A percentile compares a stretch with the other conserved stretches of the same genome.
Conservation (phyloP, 2,329 filamentous ascomycete species). For the Aspergillus latus region DNA sequence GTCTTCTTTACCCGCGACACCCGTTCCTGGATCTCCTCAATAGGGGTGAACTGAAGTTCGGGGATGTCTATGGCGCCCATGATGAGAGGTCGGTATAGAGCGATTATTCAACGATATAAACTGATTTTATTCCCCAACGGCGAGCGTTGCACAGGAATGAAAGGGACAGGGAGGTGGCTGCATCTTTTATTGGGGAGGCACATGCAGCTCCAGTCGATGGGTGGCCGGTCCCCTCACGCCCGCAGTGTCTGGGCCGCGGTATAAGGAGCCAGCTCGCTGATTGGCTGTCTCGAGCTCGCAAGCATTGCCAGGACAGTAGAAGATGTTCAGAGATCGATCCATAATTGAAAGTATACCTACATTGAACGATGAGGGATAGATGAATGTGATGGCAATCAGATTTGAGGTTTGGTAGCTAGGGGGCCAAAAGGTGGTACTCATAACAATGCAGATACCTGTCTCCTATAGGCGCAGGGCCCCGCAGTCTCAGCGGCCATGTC, state of each 20-base stretch:
- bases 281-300: constrained; percentile 1
- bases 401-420: too few relatives aligned
- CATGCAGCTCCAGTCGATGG: background rate
- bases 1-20: constrained; percentile 63
- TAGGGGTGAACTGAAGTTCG: constrained; percentile 59
- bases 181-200: background rate
- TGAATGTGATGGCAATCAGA: background rate
- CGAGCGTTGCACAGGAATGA: background rate
- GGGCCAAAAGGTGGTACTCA: background rate
- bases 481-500: background rate
- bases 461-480: background rate
- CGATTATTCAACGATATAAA: background rate
- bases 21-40: constrained; percentile 64
- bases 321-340: background rate
- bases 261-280: background rate
- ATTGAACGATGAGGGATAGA: background rate
- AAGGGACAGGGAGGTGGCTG: background rate
- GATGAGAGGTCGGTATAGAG: constrained; percentile 8
- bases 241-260: background rate
- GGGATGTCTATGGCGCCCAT: constrained; percentile 40
- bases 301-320: background rate
- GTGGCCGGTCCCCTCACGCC: background rate
- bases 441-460: too few relatives aligned
- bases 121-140: background rate
- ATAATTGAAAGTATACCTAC: background rate